Conservation (phyloP, 768 basidiomycete species). For the Mycena rebaudengoi region DNA sequence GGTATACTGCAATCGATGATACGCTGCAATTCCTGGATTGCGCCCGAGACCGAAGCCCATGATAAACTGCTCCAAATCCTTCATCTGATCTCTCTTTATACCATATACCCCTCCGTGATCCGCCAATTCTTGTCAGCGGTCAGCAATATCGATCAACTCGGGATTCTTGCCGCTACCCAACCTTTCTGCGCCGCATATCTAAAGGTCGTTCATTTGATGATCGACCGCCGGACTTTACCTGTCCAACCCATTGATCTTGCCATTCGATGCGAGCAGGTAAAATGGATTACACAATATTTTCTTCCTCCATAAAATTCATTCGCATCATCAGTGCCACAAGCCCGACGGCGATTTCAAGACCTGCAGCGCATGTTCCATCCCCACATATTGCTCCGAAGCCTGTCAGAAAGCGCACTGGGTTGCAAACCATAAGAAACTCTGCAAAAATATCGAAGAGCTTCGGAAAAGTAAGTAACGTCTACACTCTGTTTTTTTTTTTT, state of each 20-base stretch:
- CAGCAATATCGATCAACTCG: neutral
- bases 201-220: neutral
- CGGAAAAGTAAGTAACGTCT: neutral
- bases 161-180: neutral
- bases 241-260: neutral
- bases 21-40: neutral
- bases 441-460: neutral
- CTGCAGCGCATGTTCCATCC: neutral
- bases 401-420: neutral
- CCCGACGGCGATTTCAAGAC: neutral
- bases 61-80: neutral
- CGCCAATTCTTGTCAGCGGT: neutral
- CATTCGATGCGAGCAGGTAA: neutral
- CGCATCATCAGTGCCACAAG: neutral
- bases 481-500: neutral
- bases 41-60: neutral
- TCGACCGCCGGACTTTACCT: neutral
- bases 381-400: neutral
- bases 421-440: neutral
- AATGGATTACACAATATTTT: neutral
- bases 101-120: slow-evolving; percentile 1
- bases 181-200: neutral
- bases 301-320: too few relatives aligned
- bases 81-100: neutral
- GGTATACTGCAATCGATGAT: neutral